These are phyloP conservation scores for Cyberlindnera euphorbiae DNA, from an alignment of 805 yeast species.

Conservation along the genomic window DNA sequence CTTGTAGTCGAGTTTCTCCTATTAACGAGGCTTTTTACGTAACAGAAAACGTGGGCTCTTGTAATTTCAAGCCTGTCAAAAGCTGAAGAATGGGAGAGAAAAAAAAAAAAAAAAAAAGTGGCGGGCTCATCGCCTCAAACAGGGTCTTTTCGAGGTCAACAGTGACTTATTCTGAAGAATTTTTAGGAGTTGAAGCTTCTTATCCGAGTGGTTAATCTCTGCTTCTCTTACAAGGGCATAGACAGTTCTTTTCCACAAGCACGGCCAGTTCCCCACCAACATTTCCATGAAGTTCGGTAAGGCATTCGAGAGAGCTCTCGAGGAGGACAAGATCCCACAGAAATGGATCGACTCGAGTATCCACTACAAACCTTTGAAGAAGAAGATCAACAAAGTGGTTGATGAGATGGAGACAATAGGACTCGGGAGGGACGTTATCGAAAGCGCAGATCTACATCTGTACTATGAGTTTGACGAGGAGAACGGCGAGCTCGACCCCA, in stretches of 20 bases:
- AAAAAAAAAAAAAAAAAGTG: background rate
- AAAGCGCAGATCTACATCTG: conserved; percentile 5
- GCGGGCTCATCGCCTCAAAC: background rate
- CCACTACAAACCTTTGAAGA: conserved; percentile 67
- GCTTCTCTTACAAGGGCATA: too few species aligned
- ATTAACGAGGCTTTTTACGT: too few species aligned
- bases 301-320: conserved; percentile 56
- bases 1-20: too few species aligned
- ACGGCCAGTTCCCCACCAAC: too few species aligned
- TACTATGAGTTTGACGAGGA: conserved; percentile 19
- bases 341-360: conserved; percentile 68
- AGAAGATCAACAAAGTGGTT: conserved; percentile 61
- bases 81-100: too few species aligned
- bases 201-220: too few species aligned
- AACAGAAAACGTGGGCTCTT: background rate
- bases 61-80: too few species aligned
- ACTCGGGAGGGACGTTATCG: conserved; percentile 38
- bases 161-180: too few species aligned
- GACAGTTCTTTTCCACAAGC: too few species aligned
- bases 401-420: conserved; percentile 58
- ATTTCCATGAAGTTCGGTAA: conserved; percentile 69
- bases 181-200: too few species aligned
- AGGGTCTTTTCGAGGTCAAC: too few species aligned
- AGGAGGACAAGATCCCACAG: conserved; percentile 55
- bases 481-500: conserved; percentile 7